A percentile compares a stretch with the other conserved stretches of the same genome.
phyloP scores from a whole-genome alignment of 2,329 filamentous ascomycete species.

The Corynespora cassiicola region DNA sequence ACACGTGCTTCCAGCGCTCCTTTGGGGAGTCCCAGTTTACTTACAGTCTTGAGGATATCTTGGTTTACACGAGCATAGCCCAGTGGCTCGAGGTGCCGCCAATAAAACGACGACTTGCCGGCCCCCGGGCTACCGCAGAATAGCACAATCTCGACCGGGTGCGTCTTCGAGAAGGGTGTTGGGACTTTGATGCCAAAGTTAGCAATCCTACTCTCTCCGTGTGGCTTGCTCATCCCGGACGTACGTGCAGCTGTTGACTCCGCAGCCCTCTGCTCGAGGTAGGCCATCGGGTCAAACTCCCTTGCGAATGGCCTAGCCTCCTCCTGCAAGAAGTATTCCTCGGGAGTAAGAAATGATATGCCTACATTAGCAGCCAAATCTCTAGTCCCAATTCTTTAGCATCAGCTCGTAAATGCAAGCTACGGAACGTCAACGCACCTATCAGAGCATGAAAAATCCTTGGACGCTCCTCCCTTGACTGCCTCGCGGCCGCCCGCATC shows the following conservation, averaged over 20 bases:
- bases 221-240: constrained; percentile 28
- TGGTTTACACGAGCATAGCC: constrained; percentile 90
- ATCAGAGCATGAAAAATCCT: constrained; percentile 67
- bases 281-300: constrained; percentile 71
- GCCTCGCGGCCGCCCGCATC: constrained; percentile 72
- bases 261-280: constrained; percentile 24
- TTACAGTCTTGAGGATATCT: constrained; percentile 78
- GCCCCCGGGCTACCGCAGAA: constrained; percentile 89
- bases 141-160: constrained; percentile 76
- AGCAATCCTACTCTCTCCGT: constrained; percentile 16
- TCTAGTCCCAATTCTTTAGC: constrained; percentile 23
- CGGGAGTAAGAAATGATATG: constrained; percentile 82
- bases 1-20: constrained; percentile 22
- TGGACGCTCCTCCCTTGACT: constrained; percentile 47
- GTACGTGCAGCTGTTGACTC: constrained; percentile 39
- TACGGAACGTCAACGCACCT: constrained; percentile 49
- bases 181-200: constrained; percentile 28
- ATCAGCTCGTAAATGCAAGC: constrained; percentile 14
- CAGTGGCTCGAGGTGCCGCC: constrained; percentile 75
- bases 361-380: constrained; percentile 88
- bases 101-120: constrained; percentile 92
- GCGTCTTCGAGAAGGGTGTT: constrained; percentile 62
- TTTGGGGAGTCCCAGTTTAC: constrained; percentile 26
- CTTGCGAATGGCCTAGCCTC: constrained; percentile 69
- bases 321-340: constrained; percentile 85